A percentile compares a stretch with the other conserved stretches of the same genome.
These are phyloP conservation scores for Diddensiella santjacobensis DNA, from an alignment of 805 yeast species.

Conservation along the genomic window DNA sequence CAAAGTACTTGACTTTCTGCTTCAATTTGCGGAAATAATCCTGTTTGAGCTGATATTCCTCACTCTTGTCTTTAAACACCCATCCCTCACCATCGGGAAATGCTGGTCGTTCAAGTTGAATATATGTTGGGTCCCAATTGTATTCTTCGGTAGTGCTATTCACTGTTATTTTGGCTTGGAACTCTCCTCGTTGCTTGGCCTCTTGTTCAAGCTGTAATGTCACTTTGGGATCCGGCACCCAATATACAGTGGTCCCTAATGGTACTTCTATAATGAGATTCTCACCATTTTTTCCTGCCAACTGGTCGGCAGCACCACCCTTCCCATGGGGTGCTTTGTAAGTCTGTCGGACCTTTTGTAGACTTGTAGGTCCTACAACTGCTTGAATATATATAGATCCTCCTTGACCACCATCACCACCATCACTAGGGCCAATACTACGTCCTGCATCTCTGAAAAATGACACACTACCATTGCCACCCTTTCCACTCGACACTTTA, in stretches of 20 bases:
- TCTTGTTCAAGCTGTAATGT: slow-evolving; percentile 22
- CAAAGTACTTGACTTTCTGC: slow-evolving; percentile 61
- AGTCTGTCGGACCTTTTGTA: slow-evolving; percentile 63
- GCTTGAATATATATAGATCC: slow-evolving; percentile 86
- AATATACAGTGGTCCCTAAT: slow-evolving; percentile 79
- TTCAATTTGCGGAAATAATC: slow-evolving; percentile 65
- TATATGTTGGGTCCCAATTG: slow-evolving; percentile 17
- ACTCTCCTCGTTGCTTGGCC: slow-evolving; percentile 11
- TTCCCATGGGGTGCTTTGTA: slow-evolving; percentile 73
- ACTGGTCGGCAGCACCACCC: slow-evolving; percentile 67
- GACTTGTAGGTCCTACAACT: slow-evolving; percentile 61
- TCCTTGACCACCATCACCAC: slow-evolving; percentile 98
- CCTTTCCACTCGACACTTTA: slow-evolving; percentile 68
- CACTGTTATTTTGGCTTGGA: slow-evolving; percentile 9
- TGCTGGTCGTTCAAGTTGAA: slow-evolving; percentile 61
- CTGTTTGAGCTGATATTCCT: slow-evolving; percentile 60
- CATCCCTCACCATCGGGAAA: slow-evolving; percentile 78
- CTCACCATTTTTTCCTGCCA: slow-evolving; percentile 82
- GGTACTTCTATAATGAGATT: slow-evolving; percentile 84
- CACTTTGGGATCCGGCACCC: slow-evolving; percentile 70
- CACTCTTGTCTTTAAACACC: slow-evolving; percentile 77
- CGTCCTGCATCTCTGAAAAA: slow-evolving; percentile 83
- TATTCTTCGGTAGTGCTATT: slow-evolving; percentile 20
- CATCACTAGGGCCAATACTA: slow-evolving; percentile 91
- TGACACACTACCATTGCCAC: slow-evolving; percentile 86